phyloP scores from a whole-genome alignment of 2,329 filamentous ascomycete genomes.

The Herpotrichia juniperi region DNA sequence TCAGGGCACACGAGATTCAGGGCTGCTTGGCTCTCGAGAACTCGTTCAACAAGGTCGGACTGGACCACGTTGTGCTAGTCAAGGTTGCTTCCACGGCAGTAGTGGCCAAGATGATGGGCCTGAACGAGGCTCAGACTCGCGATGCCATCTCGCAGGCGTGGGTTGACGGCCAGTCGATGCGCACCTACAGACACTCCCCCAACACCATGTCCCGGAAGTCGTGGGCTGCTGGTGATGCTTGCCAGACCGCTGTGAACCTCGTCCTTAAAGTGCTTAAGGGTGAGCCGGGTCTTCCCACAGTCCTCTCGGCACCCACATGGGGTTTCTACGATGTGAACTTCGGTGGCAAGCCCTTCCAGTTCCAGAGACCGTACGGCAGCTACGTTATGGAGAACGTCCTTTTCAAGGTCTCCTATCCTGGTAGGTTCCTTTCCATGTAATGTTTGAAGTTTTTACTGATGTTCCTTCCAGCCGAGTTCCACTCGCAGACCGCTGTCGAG shows the following conservation, averaged over 20 bases:
- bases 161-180: constrained; percentile 94
- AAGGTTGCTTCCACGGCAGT: constrained; percentile 96
- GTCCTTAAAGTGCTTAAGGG: constrained; percentile 90
- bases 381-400: constrained; percentile 99
- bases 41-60: constrained; percentile 97
- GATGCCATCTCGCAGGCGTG: constrained; percentile 96
- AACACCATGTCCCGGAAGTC: constrained; percentile 99
- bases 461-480: constrained; percentile 76
- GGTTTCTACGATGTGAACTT: constrained; percentile 99
- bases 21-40: constrained; percentile 96
- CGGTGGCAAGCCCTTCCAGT: constrained; percentile 88
- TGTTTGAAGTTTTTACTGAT: constrained; percentile 23
- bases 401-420: constrained; percentile 99
- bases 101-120: constrained; percentile 91
- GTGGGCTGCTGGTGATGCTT: constrained; percentile 98
- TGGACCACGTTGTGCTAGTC: constrained; percentile 97
- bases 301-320: constrained; percentile 91
- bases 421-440: constrained; percentile 56
- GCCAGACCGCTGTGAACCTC: constrained; percentile 91
- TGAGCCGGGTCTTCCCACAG: constrained; percentile 88
- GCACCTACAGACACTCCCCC: constrained; percentile 95
- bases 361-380: constrained; percentile 94
- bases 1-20: constrained; percentile 99
- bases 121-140: constrained; percentile 87
- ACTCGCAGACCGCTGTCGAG: constrained; percentile 98